A percentile compares a stretch with the other conserved stretches of the same genome.
These are phyloP conservation scores for Pseudogymnoascus sp. DNA, from an alignment of 2,329 filamentous ascomycete species.

Conservation along the genomic window DNA sequence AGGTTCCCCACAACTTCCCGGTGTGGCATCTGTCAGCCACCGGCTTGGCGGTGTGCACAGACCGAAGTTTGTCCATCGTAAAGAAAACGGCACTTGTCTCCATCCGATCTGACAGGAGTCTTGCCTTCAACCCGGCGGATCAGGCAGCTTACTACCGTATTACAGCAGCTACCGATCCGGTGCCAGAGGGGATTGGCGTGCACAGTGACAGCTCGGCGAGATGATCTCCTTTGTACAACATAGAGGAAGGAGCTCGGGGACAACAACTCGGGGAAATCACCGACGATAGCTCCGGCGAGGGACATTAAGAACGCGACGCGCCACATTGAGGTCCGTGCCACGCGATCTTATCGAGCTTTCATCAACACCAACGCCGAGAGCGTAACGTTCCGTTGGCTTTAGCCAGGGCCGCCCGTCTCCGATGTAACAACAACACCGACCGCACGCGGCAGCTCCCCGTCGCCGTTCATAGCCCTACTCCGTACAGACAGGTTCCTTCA, in stretches of 20 bases:
- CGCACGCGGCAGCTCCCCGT: not conserved
- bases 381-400: constrained; percentile 2
- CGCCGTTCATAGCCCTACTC: not conserved
- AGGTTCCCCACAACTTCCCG: not conserved
- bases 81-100: not conserved
- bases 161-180: not conserved
- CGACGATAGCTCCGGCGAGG: not conserved
- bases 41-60: not conserved
- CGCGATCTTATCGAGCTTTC: not conserved
- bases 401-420: not conserved
- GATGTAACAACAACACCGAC: not conserved
- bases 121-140: not conserved
- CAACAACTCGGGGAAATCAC: not conserved
- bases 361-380: not conserved
- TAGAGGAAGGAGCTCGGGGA: not conserved
- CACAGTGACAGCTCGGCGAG: not conserved
- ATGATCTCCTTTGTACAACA: not conserved
- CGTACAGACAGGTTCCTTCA: not conserved
- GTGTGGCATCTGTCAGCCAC: not conserved
- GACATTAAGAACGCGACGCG: not conserved
- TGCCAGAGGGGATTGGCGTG: not conserved
- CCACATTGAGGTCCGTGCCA: not conserved
- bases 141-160: not conserved
- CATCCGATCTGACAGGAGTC: not conserved
- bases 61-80: not conserved